Base-by-base conservation (phyloP, 169 alveolate genomes). In the Fabrea salina region DNA sequence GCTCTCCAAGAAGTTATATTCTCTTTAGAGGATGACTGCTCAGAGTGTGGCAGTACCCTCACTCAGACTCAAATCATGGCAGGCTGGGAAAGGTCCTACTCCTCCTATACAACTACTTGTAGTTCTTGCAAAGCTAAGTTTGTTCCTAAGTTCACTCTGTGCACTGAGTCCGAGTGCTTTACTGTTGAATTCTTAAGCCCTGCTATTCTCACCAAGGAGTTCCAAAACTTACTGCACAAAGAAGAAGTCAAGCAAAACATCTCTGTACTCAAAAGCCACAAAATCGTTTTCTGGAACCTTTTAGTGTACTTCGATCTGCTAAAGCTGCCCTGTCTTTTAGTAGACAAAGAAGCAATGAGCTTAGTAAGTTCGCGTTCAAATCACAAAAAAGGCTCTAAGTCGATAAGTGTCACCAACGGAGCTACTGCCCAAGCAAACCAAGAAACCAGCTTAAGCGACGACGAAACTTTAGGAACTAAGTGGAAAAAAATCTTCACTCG, bases 41-140 rank as follows among this genome's bases (percentile, higher is more conserved):
- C 79, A 22, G 27, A n/a, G 6, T 70, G 79, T 70, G 79, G 49
- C 19, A 27, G 49, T 4, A 47, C n/a, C 49, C 32, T 70, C 16
- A 70, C 40, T 25, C 39, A 70, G 37, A 66, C 41, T 47, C 67
- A 70, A n/a, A 70, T 70, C 3, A 44, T 70, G 61, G 16, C 68
- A 32, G 79, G 79, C 8, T 70, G 79, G 79, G 66, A 70, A 6
- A 43, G 49, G n/a, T 70, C 79, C 13, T 70, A 47, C 39, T 22
- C 79, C 25, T 47, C 30, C 66, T 70, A 22, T 16, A 70, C 79
- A 5, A 70, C 79, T 1, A 22, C 25, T 22, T 70, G 79, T 30
- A 27, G 19, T 6, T 22, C 11, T 43, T 70, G 79, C 32, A 66
- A 50, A 25, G 47, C 22, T 33, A 70, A 50, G 49, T 70, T 70